Conservation (phyloP, 2,329 filamentous ascomycete genomes). For the Stromatinia cepivora region DNA sequence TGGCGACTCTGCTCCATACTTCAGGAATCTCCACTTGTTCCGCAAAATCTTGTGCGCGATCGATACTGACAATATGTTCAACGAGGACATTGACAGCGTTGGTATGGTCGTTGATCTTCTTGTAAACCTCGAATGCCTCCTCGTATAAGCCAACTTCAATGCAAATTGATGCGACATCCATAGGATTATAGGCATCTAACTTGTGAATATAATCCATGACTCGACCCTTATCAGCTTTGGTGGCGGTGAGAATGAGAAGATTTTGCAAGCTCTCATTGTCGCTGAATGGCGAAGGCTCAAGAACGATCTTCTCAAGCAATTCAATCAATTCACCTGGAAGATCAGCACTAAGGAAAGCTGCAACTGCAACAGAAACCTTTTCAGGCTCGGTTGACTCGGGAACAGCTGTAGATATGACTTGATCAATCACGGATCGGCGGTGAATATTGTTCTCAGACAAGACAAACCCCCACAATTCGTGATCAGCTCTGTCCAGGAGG, state of each 20-base stretch:
- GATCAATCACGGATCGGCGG: conserved; percentile 88
- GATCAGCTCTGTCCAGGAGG: conserved; percentile 83
- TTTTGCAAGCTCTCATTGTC: conserved; percentile 98
- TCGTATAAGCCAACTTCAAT: conserved; percentile 94
- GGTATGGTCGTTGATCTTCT: conserved; percentile 89
- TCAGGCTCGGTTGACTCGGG: conserved; percentile 89
- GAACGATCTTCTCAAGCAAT: conserved; percentile 95
- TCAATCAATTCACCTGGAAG: conserved; percentile 94
- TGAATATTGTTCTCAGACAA: conserved; percentile 95
- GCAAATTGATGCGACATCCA: conserved; percentile 90
- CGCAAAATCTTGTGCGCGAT: conserved; percentile 92
- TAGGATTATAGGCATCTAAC: conserved; percentile 83
- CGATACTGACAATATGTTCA: conserved; percentile 96
- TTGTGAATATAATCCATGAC: conserved; percentile 96
- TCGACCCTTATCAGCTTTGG: conserved; percentile 91
- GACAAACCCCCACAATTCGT: conserved; percentile 92
- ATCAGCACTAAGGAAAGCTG: conserved; percentile 88
- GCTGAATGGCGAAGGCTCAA: conserved; percentile 98
- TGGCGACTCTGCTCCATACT: conserved; percentile 98
- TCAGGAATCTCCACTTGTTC: conserved; percentile 92
- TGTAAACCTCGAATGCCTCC: conserved; percentile 97
- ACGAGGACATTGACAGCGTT: conserved; percentile 90
- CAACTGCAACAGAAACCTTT: conserved; percentile 91
- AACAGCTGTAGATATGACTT: conserved; percentile 93
- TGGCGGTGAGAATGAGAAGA: conserved; percentile 90